Evolutionary conservation across 2,329 filamentous ascomycete genomes (phyloP).

Genomic region (Teratosphaeriaceae sp.): DNA sequence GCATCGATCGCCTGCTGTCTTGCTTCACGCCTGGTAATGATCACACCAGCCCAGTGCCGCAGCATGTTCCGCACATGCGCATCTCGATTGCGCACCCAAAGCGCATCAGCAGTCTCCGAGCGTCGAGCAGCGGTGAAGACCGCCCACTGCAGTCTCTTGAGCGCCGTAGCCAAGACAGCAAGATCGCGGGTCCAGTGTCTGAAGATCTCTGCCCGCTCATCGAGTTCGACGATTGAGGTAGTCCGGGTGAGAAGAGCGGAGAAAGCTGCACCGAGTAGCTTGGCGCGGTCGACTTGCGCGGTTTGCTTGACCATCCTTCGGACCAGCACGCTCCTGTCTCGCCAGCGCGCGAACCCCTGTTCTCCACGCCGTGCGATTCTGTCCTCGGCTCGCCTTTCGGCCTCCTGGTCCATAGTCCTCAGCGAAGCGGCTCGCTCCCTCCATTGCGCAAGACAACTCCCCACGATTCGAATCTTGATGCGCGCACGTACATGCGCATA

Average conservation of each 20-base stretch:
- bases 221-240: constrained; percentile 22
- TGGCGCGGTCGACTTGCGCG: constrained; percentile 18
- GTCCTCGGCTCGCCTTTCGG: constrained; percentile 30
- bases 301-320: constrained; percentile 29
- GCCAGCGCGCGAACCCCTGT: constrained; percentile 32
- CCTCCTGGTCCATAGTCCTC: constrained; percentile 34
- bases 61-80: constrained; percentile 51
- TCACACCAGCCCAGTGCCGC: constrained; percentile 47
- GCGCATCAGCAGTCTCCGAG: constrained; percentile 46
- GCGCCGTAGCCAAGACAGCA: constrained; percentile 38
- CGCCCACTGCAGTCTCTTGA: constrained; percentile 53
- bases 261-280: constrained; percentile 29
- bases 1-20: constrained; percentile 4
- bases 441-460: constrained; percentile 35
- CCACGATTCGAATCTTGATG: constrained; percentile 49
- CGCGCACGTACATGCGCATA: constrained; percentile 49
- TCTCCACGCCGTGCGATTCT: constrained; percentile 28
- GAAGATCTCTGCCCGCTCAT: constrained; percentile 40
- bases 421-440: constrained; percentile 28
- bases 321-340: constrained; percentile 18
- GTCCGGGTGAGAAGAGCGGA: constrained; percentile 24
- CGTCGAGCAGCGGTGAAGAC: constrained; percentile 49
- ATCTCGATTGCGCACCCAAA: constrained; percentile 47
- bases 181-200: constrained; percentile 42
- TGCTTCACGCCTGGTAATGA: constrained; percentile 23